phyloP scores from a whole-genome alignment of 2,329 filamentous ascomycete genomes.

The Alternaria sp. region DNA sequence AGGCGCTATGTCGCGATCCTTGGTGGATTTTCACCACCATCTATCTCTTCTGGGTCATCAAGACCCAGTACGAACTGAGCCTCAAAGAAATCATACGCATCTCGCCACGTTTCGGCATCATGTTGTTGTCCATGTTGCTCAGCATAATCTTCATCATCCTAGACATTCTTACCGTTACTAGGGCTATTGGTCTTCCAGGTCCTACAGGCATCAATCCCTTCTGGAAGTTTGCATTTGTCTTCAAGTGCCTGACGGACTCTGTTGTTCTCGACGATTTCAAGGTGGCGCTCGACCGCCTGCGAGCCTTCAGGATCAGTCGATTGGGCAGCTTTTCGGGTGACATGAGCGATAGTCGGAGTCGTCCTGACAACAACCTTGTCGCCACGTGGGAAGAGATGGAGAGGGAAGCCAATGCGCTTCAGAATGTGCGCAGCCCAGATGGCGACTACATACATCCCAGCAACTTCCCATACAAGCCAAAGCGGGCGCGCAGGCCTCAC shows the following conservation, averaged over 20 bases:
- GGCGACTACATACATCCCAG: slow-evolving; percentile 41
- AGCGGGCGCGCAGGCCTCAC: slow-evolving; percentile 27
- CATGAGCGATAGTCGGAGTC: slow-evolving; percentile 43
- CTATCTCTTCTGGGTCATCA: slow-evolving; percentile 70
- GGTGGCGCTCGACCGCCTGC: slow-evolving; percentile 60
- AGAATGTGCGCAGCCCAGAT: slow-evolving; percentile 39
- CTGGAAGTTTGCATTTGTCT: slow-evolving; percentile 70
- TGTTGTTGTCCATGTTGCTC: slow-evolving; percentile 68
- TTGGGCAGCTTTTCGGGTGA: slow-evolving; percentile 49
- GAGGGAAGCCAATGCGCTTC: slow-evolving; percentile 36
- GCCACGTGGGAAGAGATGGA: slow-evolving; percentile 48
- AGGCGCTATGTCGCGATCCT: slow-evolving; percentile 69
- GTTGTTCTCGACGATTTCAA: slow-evolving; percentile 75
- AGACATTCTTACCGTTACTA: slow-evolving; percentile 68
- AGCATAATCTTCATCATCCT: slow-evolving; percentile 68
- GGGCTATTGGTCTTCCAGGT: slow-evolving; percentile 51
- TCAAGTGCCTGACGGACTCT: slow-evolving; percentile 73
- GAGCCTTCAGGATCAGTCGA: slow-evolving; percentile 55
- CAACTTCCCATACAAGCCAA: slow-evolving; percentile 39
- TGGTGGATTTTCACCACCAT: slow-evolving; percentile 73
- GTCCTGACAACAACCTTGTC: slow-evolving; percentile 41
- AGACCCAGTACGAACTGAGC: slow-evolving; percentile 67
- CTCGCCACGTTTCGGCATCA: slow-evolving; percentile 70
- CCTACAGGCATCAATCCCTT: slow-evolving; percentile 70
- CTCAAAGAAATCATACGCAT: slow-evolving; percentile 65